These are phyloP conservation scores for Irpex sp. DNA, from an alignment of 1,284 basidiomycete genomes.

Conservation along the genomic window DNA sequence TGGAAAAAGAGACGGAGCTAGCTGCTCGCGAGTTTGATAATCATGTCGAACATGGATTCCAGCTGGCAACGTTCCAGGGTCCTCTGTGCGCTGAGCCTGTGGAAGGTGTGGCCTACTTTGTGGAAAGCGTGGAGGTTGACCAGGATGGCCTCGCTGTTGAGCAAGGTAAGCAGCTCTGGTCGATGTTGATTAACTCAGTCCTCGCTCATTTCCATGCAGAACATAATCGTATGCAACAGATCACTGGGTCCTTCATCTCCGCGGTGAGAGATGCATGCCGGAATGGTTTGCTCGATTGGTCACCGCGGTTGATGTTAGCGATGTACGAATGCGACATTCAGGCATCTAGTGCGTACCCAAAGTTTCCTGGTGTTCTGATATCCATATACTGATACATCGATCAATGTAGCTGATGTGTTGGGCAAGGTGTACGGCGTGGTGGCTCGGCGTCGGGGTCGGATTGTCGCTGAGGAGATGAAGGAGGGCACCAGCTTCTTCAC, in stretches of 20 bases:
- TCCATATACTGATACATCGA: not conserved
- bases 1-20: slow-evolving; percentile 21
- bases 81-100: slow-evolving; percentile 95
- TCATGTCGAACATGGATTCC: slow-evolving; percentile 91
- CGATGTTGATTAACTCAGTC: not conserved
- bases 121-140: slow-evolving; percentile 75
- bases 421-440: slow-evolving; percentile 98
- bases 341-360: slow-evolving; percentile 74
- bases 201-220: slow-evolving; percentile 11
- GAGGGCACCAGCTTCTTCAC: slow-evolving; percentile 97
- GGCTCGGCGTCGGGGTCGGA: slow-evolving; percentile 84
- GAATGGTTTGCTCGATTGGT: slow-evolving; percentile 93
- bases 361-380: slow-evolving; percentile 2
- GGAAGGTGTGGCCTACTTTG: slow-evolving; percentile 89
- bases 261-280: slow-evolving; percentile 87
- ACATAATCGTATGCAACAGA: slow-evolving; percentile 46
- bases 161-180: slow-evolving; percentile 42
- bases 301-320: slow-evolving; percentile 92
- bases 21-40: slow-evolving; percentile 64
- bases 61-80: slow-evolving; percentile 91
- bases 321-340: slow-evolving; percentile 99
- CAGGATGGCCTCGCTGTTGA: slow-evolving; percentile 58
- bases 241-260: slow-evolving; percentile 88
- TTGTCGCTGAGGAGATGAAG: slow-evolving; percentile 98
- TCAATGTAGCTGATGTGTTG: slow-evolving; percentile 80